Conservation (phyloP, 352 stramenopile genomes). For the Albugo laibachii region DNA sequence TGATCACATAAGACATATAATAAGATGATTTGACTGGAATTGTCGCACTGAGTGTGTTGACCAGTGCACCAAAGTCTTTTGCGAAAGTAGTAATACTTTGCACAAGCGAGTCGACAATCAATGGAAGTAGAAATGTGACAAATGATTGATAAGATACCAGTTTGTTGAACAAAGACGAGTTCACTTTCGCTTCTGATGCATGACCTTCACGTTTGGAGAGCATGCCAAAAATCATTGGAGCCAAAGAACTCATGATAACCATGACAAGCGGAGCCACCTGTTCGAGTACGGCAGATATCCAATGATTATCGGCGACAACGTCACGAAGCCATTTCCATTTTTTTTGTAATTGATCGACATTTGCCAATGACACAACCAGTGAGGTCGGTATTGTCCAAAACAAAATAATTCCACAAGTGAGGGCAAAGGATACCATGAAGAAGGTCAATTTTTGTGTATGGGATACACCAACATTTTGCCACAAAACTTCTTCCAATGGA, state of each 20-base stretch:
- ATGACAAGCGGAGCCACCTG: constrained; percentile 61
- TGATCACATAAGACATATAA: constrained; percentile 64
- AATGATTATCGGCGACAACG: constrained; percentile 32
- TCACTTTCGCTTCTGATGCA: constrained; percentile 32
- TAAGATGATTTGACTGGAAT: constrained; percentile 61
- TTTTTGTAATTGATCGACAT: constrained; percentile 27
- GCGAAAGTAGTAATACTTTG: constrained; percentile 21
- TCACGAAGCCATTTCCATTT: constrained; percentile 22
- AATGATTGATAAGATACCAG: constrained; percentile 69
- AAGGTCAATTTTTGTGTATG: constrained; percentile 50
- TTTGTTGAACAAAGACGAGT: constrained; percentile 61
- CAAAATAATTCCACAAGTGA: constrained; percentile 50
- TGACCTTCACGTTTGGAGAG: constrained; percentile 67
- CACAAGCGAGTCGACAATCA: constrained; percentile 57
- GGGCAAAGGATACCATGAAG: constrained; percentile 34
- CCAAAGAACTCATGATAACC: constrained; percentile 54
- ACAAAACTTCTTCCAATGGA: constrained; percentile 46
- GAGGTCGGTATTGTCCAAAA: constrained; percentile 70
- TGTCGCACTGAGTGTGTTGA: constrained; percentile 31
- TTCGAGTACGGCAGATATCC: constrained; percentile 50
- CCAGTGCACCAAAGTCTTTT: constrained; percentile 7
- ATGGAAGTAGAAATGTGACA: constrained; percentile 61
- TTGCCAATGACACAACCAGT: constrained; percentile 55
- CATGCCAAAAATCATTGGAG: constrained; percentile 67
- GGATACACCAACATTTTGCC: constrained; percentile 61